Percentiles rank a stretch among this genome's conserved stretches.
phyloP scores from a whole-genome alignment of 306 rosid species.

The Amphicarpaea edgeworthii region DNA sequence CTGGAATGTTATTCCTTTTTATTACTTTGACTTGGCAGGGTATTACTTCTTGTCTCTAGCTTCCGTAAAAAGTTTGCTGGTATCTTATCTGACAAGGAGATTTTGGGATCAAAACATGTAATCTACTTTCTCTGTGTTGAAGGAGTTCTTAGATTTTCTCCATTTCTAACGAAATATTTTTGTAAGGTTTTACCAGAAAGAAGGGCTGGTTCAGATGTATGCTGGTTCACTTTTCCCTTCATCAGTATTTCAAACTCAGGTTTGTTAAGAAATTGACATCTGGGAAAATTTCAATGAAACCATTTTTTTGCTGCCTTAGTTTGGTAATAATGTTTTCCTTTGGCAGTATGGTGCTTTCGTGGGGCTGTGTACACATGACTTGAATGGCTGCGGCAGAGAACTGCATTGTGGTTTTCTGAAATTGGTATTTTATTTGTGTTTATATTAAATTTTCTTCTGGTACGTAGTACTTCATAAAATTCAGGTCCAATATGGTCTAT shows the following conservation, averaged over 20 bases:
- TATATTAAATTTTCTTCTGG: constrained; percentile 28
- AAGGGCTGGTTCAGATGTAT: constrained; percentile 77
- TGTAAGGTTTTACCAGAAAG: constrained; percentile 79
- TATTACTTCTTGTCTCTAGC: constrained; percentile 74
- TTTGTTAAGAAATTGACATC: constrained; percentile 44
- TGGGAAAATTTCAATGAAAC: constrained; percentile 17
- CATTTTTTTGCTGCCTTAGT: constrained; percentile 32
- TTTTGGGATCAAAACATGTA: constrained; percentile 91
- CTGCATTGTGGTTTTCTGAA: constrained; percentile 57
- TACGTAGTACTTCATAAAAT: constrained; percentile 24
- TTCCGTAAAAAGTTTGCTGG: constrained; percentile 77
- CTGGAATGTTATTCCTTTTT: constrained; percentile 36
- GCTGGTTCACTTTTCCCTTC: constrained; percentile 66
- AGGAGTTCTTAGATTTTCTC: constrained; percentile 45
- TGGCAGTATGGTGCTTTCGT: constrained; percentile 74
- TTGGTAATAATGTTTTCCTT: constrained; percentile 44
- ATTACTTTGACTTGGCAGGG: constrained; percentile 68
- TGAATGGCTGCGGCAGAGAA: constrained; percentile 61
- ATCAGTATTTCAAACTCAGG: constrained; percentile 61
- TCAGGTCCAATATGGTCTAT: constrained; percentile 28
- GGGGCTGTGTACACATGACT: constrained; percentile 69
- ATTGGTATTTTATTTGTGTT: constrained; percentile 58
- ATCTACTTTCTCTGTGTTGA: constrained; percentile 42
- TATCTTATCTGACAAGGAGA: constrained; percentile 71
- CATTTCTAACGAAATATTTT: constrained; percentile 44